Evolutionary conservation across 2,329 filamentous ascomycete species (phyloP), one percentile per base, ranked within the genome.

Genomic region (Colletotrichum tamarilloi): DNA sequence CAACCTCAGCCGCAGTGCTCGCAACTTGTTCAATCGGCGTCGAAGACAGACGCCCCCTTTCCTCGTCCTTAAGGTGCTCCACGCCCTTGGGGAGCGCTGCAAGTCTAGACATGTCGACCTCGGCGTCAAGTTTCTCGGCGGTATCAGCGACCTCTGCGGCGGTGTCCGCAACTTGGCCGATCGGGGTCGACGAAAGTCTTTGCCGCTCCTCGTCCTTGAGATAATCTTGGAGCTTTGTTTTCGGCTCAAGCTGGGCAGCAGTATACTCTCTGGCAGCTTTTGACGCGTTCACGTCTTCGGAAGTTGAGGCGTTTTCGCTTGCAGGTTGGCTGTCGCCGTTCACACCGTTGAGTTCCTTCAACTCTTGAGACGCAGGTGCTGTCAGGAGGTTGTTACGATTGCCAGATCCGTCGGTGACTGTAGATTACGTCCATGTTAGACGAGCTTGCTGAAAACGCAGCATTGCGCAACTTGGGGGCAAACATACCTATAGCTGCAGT

Each of bases 401-500:
- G 11, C 87, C 87, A 28, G 78, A 76, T 7, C 79, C 79, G 74
- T 89, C 87, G 64, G 81, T 83, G 30, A 81, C 84, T 82, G 42
- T 9, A 55, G 26, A 52, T 55, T 55, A n/a, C 30, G n/a, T 22
- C 58, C 49, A 35, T 59, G 68, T 74, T 32, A 74, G 72, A 30
- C 22, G 38, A 58, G 57, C 12, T 38, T 35, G 32, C 62, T 26
- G n/a, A 38, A 8, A 49, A 49, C n/a, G 42, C 6, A 52, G n/a
- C 19, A 52, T n/a, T 30, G 32, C 30, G 16, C 55, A 35, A 32
- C 22, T 11, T 22, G 11, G 24, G 35, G 49, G 74, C 4, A 22
- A 8, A 22, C 86, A 76, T 84, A 93, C 92, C 86, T 67, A 86
- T 90, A 16, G 90, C 88, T 67, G 87, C 85, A 57, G 84, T 85